phyloP scores from a whole-genome alignment of 495 filamentous ascomycete species.

The Tetracladium setigerum region DNA sequence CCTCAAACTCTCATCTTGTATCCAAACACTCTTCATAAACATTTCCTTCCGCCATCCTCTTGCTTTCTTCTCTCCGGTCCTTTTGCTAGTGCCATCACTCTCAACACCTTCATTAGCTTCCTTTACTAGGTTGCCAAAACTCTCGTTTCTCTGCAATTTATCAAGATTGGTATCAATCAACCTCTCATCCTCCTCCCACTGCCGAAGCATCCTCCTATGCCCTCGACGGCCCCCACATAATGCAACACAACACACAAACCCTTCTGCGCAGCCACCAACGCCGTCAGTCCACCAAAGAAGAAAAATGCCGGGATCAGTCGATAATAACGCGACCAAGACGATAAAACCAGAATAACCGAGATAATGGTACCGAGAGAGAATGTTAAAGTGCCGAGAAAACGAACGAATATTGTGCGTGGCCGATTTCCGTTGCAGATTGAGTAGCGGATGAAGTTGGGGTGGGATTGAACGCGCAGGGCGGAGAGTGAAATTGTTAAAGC shows the following conservation, averaged over 20 bases:
- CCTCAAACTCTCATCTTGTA: slow-evolving; percentile 64
- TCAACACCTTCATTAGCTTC: no score
- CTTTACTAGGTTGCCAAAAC: no score
- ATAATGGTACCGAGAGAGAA: slow-evolving; percentile 42
- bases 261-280: slow-evolving; percentile 58
- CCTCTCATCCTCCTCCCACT: no score
- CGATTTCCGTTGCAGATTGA: slow-evolving; percentile 71
- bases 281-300: slow-evolving; percentile 61
- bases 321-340: slow-evolving; percentile 47
- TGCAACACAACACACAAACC: slow-evolving; percentile 76
- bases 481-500: slow-evolving; percentile 48
- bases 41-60: slow-evolving; percentile 54
- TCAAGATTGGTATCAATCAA: no score
- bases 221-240: no score
- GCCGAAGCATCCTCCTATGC: no score
- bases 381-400: slow-evolving; percentile 46
- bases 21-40: slow-evolving; percentile 68
- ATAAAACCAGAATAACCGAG: slow-evolving; percentile 54
- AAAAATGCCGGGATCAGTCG: slow-evolving; percentile 51
- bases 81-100: no score
- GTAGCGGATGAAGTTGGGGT: slow-evolving; percentile 79
- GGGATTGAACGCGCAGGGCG: slow-evolving; percentile 58
- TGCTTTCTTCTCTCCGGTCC: no score
- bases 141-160: no score
- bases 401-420: slow-evolving; percentile 60